These are phyloP conservation scores for Artemisia annua DNA, from an alignment of 129 eudicot genomes.

Conservation along the genomic window DNA sequence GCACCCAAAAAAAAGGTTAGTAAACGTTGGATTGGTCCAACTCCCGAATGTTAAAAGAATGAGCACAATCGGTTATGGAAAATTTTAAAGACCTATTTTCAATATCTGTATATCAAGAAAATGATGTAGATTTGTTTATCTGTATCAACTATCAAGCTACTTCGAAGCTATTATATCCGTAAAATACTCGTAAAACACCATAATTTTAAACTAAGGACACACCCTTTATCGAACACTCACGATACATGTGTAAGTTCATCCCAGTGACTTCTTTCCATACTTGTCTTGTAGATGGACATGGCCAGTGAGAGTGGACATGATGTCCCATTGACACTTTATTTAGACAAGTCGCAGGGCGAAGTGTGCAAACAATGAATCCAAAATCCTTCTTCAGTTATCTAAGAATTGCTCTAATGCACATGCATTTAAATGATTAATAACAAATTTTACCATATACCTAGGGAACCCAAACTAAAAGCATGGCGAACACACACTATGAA, in stretches of 20 bases:
- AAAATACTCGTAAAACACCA: neutral
- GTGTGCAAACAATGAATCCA: neutral
- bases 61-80: too few relatives aligned
- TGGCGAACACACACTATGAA: too few relatives aligned
- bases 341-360: neutral
- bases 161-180: neutral
- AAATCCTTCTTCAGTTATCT: neutral
- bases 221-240: neutral
- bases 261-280: neutral
- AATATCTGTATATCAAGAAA: too few relatives aligned
- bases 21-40: neutral
- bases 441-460: neutral
- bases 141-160: neutral
- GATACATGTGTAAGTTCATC: neutral
- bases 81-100: too few relatives aligned
- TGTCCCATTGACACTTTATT: neutral
- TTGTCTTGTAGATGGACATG: neutral
- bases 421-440: neutral
- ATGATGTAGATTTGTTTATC: too few relatives aligned
- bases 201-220: neutral
- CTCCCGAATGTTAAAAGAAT: neutral
- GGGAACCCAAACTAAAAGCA: neutral
- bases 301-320: neutral
- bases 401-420: neutral
- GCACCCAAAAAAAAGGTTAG: neutral